Base-by-base conservation (phyloP, 129 eudicot genomes). In the Gnaphalium uliginosum region DNA sequence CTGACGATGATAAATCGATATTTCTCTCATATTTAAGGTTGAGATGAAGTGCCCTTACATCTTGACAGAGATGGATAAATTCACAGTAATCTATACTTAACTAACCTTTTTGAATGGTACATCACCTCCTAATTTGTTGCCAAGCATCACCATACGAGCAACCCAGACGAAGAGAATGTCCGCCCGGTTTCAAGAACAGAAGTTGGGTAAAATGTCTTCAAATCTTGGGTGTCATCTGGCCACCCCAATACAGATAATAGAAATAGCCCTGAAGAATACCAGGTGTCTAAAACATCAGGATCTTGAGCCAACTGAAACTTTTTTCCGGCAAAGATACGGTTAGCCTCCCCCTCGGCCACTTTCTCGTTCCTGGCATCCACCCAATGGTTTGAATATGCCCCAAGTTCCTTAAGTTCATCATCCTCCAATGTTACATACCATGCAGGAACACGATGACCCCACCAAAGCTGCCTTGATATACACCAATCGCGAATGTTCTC, bases 141-240 rank as follows among this genome's bases (percentile, higher is more conserved):
- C 89, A 74, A 89, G 78, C 98, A 92, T 92, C 56, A 92, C 96
- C 96, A 89, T 92, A 13, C 92, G 90, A 4, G 98, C 96, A 65
- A 92, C 98, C 96, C 96, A 92, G 72, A 92, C 89, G 14, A 92
- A 89, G 53, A 92, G 83, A 65, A 92, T 92, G 76, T 92, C 98
- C 89, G 98, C 8, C 98, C 98, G 1, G 96, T 89, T 86, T 92
- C 98, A 18, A 92, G 98, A 63, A 87, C 89, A 68, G 94, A 71
- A 76, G 91, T 87, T 6, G 96, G 94, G 69, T 92, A 92, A 86
- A 92, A 92, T 0, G 87, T 66, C 81, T 61, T 84, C 51, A 89
- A 72, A 84, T 92, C 98, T 65, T 78, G 87, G 25, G 98, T 92
- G 57, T 89, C 74, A 71, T 92, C 96, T 0, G 96, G 98, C 96